A percentile compares a stretch with the other conserved stretches of the same genome.
Evolutionary conservation across 1,139 yeast genomes (phyloP).

Genomic region (Saccharomyces hybrid): DNA sequence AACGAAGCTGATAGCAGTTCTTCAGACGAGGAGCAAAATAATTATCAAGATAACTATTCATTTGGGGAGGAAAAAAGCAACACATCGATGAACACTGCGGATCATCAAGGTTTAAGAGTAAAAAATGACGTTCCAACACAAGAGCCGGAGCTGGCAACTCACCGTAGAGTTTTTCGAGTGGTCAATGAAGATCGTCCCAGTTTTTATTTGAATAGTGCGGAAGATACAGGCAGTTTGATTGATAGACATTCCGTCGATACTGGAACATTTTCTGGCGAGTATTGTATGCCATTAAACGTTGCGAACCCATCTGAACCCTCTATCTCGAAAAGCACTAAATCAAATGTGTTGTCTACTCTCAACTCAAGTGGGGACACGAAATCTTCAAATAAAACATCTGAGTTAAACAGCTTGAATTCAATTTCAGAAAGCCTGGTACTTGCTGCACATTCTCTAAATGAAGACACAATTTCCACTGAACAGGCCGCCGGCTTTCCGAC

Average conservation of each 20-base stretch:
- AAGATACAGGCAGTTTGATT: constrained; percentile 15
- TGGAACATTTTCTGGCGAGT: constrained; percentile 1
- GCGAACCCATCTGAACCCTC: not conserved
- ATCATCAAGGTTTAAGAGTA: not conserved
- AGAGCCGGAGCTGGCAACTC: constrained; percentile 6
- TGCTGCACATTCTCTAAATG: not conserved
- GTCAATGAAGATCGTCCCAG: constrained; percentile 28
- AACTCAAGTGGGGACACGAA: not conserved
- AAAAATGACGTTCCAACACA: not conserved
- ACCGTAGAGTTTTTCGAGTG: constrained; percentile 22
- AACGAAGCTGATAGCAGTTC: not conserved
- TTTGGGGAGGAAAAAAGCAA: not conserved
- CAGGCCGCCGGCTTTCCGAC: not conserved
- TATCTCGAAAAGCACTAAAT: not conserved
- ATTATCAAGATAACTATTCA: not conserved
- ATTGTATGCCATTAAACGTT: not conserved
- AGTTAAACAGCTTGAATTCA: not conserved
- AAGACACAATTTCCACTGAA: not conserved
- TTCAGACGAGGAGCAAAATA: not conserved
- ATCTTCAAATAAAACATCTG: not conserved
- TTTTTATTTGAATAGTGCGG: constrained; percentile 19
- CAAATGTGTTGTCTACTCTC: not conserved
- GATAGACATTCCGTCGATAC: constrained; percentile 1
- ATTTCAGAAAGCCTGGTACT: not conserved
- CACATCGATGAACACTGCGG: not conserved